These are phyloP conservation scores for Cercospora sp. DNA, from an alignment of 2,329 filamentous ascomycete species.

Conservation along the genomic window DNA sequence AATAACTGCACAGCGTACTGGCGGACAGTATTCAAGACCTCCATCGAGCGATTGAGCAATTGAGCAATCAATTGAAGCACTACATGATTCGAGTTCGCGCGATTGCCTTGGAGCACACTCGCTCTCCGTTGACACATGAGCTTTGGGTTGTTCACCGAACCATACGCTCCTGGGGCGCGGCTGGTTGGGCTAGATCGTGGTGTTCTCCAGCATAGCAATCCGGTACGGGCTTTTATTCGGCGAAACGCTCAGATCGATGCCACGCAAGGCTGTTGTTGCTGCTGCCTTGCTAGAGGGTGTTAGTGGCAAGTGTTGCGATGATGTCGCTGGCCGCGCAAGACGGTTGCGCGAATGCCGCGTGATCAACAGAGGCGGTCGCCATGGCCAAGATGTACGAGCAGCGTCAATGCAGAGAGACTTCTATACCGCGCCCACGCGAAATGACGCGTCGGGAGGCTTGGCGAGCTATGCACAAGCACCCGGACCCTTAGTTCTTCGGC, in stretches of 20 bases:
- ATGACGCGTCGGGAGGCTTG: slow-evolving; percentile 5
- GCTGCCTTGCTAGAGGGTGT: neutral
- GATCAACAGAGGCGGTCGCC: neutral
- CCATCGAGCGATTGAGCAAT: neutral
- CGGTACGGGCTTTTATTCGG: neutral
- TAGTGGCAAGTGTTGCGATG: neutral
- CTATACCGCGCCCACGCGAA: neutral
- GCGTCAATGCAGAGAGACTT: neutral
- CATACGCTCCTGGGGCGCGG: neutral
- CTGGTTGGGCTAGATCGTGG: neutral
- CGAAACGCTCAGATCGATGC: neutral
- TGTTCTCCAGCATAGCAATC: neutral
- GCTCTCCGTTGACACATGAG: neutral
- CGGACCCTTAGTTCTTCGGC: neutral
- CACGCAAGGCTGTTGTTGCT: neutral
- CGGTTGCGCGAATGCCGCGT: neutral
- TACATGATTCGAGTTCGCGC: neutral
- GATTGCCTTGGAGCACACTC: neutral
- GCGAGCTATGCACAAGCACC: neutral
- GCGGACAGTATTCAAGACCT: neutral
- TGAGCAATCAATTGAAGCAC: neutral
- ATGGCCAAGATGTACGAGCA: neutral
- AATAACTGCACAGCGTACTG: neutral
- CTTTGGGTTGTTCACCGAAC: neutral
- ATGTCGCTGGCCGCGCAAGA: slow-evolving; percentile 1